Percentiles rank a stretch among this genome's conserved stretches.
Conservation (phyloP, 139 green algal genomes). For the Yamagishiella unicocca region DNA sequence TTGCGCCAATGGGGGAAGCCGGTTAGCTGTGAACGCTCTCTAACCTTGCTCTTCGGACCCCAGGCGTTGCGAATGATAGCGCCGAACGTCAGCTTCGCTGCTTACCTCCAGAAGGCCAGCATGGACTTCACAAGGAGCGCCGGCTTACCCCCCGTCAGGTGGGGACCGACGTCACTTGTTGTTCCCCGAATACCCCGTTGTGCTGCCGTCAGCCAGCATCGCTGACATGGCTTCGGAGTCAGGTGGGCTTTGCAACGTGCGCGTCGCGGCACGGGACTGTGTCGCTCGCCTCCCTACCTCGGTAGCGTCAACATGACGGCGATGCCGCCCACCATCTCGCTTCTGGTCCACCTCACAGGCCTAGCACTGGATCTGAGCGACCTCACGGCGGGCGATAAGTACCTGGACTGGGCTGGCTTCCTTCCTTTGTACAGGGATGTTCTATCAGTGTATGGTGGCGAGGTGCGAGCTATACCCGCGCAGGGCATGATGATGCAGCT, state of each 20-base stretch:
- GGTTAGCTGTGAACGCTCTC: too few species aligned
- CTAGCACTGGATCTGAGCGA: not conserved
- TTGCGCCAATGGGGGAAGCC: too few species aligned
- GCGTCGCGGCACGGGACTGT: too few species aligned
- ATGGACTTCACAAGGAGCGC: not conserved
- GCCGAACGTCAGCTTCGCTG: not conserved
- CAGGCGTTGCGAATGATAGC: not conserved
- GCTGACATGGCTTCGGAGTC: too few species aligned
- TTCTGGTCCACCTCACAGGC: not conserved
- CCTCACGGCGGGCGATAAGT: not conserved
- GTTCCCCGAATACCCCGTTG: too few species aligned
- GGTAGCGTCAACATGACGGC: too few species aligned
- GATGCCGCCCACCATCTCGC: too few species aligned
- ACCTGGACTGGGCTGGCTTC: not conserved
- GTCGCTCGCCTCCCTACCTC: too few species aligned
- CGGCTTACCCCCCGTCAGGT: not conserved
- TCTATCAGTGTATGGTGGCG: not conserved
- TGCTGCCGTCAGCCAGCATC: too few species aligned
- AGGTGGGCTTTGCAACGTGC: too few species aligned
- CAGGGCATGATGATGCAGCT: not conserved
- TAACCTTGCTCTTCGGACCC: too few species aligned
- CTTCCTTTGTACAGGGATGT: not conserved
- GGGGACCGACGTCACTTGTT: too few species aligned
- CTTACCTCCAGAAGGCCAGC: not conserved
- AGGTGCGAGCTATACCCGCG: not conserved